Evolutionary conservation across 2,329 filamentous ascomycete genomes (phyloP).

Genomic region (Fusarium tupiense): DNA sequence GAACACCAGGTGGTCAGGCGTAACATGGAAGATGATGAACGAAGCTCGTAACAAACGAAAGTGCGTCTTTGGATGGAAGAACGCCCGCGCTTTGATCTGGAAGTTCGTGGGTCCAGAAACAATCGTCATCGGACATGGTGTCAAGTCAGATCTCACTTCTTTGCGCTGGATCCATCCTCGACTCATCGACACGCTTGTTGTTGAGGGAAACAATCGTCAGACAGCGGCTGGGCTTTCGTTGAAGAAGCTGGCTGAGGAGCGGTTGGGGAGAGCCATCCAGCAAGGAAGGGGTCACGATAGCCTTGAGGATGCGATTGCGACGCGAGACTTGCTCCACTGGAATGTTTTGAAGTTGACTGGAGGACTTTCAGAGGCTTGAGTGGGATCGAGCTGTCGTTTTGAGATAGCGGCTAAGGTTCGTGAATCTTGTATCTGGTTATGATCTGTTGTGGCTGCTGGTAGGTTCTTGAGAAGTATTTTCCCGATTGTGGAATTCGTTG

Average conservation of each 20-base stretch:
- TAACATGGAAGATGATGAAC: slow-evolving; percentile 53
- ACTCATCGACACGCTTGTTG: slow-evolving; percentile 17
- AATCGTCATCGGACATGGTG: slow-evolving; percentile 59
- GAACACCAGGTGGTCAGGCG: slow-evolving; percentile 62
- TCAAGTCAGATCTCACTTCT: neutral
- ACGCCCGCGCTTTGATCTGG: slow-evolving; percentile 55
- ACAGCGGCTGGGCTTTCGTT: neutral
- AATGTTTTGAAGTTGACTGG: neutral
- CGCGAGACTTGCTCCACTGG: slow-evolving; percentile 20
- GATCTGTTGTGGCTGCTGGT: rapidly evolving
- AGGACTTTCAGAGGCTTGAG: neutral
- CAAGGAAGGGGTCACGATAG: slow-evolving; percentile 15
- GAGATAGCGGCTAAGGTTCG: rapidly evolving
- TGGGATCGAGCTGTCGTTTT: rapidly evolving
- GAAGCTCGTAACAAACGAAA: slow-evolving; percentile 44
- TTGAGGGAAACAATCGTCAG: neutral
- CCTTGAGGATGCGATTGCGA: slow-evolving; percentile 25
- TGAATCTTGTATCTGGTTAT: rapidly evolving
- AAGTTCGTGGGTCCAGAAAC: slow-evolving; percentile 57
- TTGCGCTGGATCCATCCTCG: slow-evolving; percentile 23
- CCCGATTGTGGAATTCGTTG: rapidly evolving
- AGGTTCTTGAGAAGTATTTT: rapidly evolving
- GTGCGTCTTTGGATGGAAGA: slow-evolving; percentile 54
- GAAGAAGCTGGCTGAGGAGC: slow-evolving; percentile 12
- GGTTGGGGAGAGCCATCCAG: neutral